phyloP scores from a whole-genome alignment of 1,139 yeast species.

The Debaryomyces robertsiae region DNA sequence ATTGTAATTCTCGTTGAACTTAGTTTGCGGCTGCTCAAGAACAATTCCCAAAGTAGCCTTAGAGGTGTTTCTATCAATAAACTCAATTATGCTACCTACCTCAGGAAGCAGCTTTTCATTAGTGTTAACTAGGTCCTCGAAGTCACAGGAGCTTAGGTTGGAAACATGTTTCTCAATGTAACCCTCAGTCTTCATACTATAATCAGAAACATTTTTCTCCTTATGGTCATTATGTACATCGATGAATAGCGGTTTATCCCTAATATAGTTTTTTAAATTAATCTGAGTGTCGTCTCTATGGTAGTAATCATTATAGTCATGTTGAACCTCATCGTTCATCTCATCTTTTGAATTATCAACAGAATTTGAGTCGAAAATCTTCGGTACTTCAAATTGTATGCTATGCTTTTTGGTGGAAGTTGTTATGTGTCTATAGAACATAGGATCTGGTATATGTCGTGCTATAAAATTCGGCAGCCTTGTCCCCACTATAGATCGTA shows the following conservation, averaged over 20 bases:
- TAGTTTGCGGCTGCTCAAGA: constrained; percentile 29
- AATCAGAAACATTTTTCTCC: background rate
- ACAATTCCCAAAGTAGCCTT: constrained; percentile 34
- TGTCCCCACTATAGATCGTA: constrained; percentile 14
- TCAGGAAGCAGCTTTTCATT: constrained; percentile 21
- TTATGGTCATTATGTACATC: constrained; percentile 10
- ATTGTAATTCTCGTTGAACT: constrained; percentile 38
- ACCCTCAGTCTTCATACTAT: background rate
- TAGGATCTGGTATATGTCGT: too few species aligned
- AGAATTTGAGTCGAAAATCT: constrained; percentile 1
- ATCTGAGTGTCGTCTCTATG: constrained; percentile 5
- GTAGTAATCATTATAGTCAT: constrained; percentile 7
- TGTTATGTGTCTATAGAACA: background rate
- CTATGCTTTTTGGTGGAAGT: background rate
- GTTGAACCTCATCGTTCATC: background rate
- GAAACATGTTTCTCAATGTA: background rate
- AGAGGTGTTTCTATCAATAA: constrained; percentile 17
- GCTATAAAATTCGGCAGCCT: constrained; percentile 4
- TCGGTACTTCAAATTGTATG: background rate
- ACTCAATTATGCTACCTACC: constrained; percentile 41
- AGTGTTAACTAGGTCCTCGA: constrained; percentile 4
- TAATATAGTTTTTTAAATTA: constrained; percentile 6
- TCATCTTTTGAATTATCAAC: background rate
- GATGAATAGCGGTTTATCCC: constrained; percentile 5
- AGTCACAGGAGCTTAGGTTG: background rate